Base-by-base conservation (phyloP, 371 early-diverging fungal species). In the Zychaea mexicana region DNA sequence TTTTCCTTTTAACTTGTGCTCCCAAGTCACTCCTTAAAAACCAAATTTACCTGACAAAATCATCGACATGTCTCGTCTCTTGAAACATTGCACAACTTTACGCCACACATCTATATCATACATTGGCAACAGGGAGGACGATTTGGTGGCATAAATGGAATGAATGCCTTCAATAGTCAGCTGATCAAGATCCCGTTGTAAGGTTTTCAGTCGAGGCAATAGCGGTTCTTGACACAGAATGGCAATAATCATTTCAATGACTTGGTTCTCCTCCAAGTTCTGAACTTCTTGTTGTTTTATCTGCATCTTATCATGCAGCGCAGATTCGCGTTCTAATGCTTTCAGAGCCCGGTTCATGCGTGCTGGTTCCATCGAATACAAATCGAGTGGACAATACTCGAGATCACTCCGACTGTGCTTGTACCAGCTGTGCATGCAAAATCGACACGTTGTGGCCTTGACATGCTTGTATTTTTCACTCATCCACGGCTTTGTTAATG, bases 401-500 rank as follows among this genome's bases (percentile, higher is more conserved):
- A 67, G 26, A 19, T 54, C 26, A 3, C 19, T 15, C n/a, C 56
- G 52, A 17, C 61, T 46, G 27, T 68, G 56, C 33, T 72, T 70
- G n/a, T 67, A 63, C 52, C 78, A 73, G 19, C 72, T 65, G 60
- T 88, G 85, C 86, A 88, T 86, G 54, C 88, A 88, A 61, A 79
- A 86, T 12, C 85, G 81, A 65, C 88, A 88, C 5, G 71, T 70
- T n/a, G 39, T 59, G 9, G 57, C 64, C 55, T 85, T 83, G 27
- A 72, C 39, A 3, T 21, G 33, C 8, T 54, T 45, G 42, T 72
- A 65, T 52, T 59, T 13, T 4, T 46, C 54, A n/a, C n/a, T n/a
- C n/a, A n/a, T n/a, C n/a, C n/a, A n/a, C n/a, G n/a, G n/a, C n/a
- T n/a, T n/a, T n/a, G n/a, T n/a, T n/a, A n/a, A n/a, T n/a, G n/a